These are phyloP conservation scores for Globisporangium emineosum DNA, from an alignment of 352 stramenopile species.

Conservation along the genomic window DNA sequence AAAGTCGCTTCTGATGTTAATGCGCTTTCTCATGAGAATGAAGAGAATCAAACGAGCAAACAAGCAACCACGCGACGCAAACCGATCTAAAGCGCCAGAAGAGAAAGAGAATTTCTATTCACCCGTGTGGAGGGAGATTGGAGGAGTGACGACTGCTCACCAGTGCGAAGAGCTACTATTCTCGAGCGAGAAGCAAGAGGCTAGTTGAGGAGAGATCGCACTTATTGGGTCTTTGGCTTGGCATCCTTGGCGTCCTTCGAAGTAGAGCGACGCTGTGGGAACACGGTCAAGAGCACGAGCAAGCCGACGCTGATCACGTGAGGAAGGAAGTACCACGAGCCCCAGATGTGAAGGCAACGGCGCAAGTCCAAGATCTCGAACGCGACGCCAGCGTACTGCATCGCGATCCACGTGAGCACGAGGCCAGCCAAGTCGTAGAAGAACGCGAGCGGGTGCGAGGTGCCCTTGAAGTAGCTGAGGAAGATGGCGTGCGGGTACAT, in stretches of 20 bases:
- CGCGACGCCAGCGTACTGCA: conserved; percentile 84
- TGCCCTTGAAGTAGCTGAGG: conserved; percentile 72
- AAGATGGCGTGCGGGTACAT: conserved; percentile 80
- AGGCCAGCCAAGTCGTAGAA: conserved; percentile 75
- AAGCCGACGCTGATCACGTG: conserved; percentile 58
- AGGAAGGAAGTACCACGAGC: conserved; percentile 79
- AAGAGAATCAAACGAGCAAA: background rate
- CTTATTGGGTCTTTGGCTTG: conserved; percentile 49
- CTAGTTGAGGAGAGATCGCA: background rate
- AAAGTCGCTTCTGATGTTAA: background rate
- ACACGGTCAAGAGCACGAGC: conserved; percentile 57
- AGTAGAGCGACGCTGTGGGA: conserved; percentile 42
- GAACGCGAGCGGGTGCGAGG: conserved; percentile 69
- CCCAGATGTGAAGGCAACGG: conserved; percentile 74
- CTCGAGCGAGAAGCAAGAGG: background rate
- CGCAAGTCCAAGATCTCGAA: conserved; percentile 83
- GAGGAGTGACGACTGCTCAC: background rate
- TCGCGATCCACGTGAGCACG: conserved; percentile 77
- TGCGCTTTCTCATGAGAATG: background rate
- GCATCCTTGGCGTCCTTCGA: conserved; percentile 13
- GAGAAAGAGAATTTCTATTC: conserved; percentile 11
- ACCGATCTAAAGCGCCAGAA: background rate
- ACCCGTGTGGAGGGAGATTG: background rate
- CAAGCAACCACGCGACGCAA: background rate
- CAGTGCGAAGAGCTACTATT: background rate